Evolutionary conservation across 179 eudicot genomes (phyloP).

Genomic region (Heliamphora pulchella): DNA sequence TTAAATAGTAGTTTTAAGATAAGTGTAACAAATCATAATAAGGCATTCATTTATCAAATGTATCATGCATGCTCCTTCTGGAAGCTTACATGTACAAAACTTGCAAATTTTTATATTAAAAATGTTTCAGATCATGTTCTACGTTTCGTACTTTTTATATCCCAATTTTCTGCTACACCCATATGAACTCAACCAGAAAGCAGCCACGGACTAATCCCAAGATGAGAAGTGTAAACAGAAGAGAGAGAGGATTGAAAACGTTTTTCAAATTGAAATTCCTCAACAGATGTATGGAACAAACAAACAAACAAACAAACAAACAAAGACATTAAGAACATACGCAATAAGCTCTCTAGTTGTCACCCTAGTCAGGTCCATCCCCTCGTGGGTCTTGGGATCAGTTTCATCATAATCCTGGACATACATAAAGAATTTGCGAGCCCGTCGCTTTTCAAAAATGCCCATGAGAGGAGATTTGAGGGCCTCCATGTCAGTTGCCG

Average conservation of each 20-base stretch:
- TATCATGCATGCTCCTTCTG: not conserved
- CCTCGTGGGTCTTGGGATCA: constrained; percentile 68
- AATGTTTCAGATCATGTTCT: not conserved
- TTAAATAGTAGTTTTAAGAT: not conserved
- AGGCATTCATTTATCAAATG: not conserved
- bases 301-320: not conserved
- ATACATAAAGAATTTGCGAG: constrained; percentile 66
- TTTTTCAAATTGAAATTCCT: not conserved
- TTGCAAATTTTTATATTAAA: not conserved
- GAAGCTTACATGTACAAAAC: not conserved
- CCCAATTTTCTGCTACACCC: not conserved
- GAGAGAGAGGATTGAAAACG: not conserved
- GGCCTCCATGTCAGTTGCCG: constrained; percentile 85
- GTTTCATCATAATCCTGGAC: constrained; percentile 65
- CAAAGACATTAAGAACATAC: constrained; percentile 34
- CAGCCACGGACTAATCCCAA: not conserved
- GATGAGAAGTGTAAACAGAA: not conserved
- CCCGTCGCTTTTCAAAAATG: constrained; percentile 73
- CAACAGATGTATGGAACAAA: not conserved
- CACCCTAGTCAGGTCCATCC: constrained; percentile 65
- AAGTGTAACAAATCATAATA: not conserved
- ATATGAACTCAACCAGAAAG: not conserved
- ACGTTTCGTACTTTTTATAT: not conserved
- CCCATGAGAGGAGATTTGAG: constrained; percentile 82
- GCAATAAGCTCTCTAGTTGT: constrained; percentile 67